Conservation (phyloP, 441 rosid species). For the Pelargonium citronellum region DNA sequence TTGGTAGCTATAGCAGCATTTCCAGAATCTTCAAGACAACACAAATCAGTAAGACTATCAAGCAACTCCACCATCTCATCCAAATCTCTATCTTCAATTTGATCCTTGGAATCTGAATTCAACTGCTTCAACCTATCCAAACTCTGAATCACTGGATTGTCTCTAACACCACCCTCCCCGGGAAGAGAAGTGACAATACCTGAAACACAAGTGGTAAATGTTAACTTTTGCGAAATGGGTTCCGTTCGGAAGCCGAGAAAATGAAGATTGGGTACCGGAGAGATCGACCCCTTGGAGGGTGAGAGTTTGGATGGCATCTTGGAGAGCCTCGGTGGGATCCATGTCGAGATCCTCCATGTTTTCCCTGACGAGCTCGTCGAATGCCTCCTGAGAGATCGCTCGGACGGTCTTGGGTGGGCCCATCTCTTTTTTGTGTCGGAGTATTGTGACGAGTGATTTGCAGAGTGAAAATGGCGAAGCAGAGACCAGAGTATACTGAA, state of each 20-base stretch:
- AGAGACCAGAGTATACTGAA: neutral
- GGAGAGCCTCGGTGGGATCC: constrained; percentile 85
- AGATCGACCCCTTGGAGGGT: constrained; percentile 92
- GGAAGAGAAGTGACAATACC: constrained; percentile 72
- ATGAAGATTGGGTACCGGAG: constrained; percentile 40
- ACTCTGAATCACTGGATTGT: constrained; percentile 58
- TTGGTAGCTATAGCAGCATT: constrained; percentile 59
- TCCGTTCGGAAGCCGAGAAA: neutral
- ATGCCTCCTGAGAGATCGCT: constrained; percentile 78
- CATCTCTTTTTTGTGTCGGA: constrained; percentile 18
- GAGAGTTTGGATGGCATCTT: constrained; percentile 82
- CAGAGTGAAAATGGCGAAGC: neutral
- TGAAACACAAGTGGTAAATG: constrained; percentile 20
- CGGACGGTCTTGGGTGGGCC: constrained; percentile 42
- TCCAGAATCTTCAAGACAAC: constrained; percentile 39
- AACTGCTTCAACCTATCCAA: constrained; percentile 50
- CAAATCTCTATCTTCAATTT: constrained; percentile 29
- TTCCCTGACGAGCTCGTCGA: constrained; percentile 76
- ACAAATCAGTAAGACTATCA: constrained; percentile 37
- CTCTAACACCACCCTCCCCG: constrained; percentile 53
- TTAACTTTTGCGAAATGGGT: neutral
- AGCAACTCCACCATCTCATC: constrained; percentile 46
- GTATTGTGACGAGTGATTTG: neutral
- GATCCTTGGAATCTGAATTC: constrained; percentile 19
- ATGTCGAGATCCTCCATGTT: constrained; percentile 81